Base-by-base conservation (phyloP, 495 filamentous ascomycete species). In the Talaromyces nanjingensis region DNA sequence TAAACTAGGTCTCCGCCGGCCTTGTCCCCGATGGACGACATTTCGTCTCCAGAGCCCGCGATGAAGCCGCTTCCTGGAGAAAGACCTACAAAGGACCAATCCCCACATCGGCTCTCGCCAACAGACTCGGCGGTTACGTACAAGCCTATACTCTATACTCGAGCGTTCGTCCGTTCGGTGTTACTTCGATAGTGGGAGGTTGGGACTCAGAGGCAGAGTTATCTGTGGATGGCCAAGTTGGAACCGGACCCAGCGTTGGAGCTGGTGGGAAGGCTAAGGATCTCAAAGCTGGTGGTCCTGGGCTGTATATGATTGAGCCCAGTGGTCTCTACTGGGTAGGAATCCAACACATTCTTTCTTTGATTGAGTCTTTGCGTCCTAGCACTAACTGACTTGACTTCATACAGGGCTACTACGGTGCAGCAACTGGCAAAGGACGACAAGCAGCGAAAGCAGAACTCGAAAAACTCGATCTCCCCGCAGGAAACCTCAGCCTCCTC, bases 101-200 rank as follows among this genome's bases (percentile, higher is more conserved):
- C 68, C 87, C 92, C 12, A 87, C 87, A 62, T 85, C 89, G 59
- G 88, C 92, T 65, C 86, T 98, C 42, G 91, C 94, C 49, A 88
- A 88, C 72, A 88, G 92, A 70, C 89, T 98, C 81, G 94, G 96
- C 68, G 87, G 89, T 68, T 98, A 97, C 76, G 89, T 96, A 63
- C 96, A 98, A 81, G 91, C 91, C 24, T 97, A 97, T 78, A 98
- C 94, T 3, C 86, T 98, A 18, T 98, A 98, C 83, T 92, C 90
- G 55, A 93, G 89, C 62, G 94, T 98, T 63, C 89, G 94, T 57
- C 94, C 94, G 31, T 98, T 98, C 71, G 94, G 94, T 66, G 90
- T 97, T 70, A 97, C 93, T 7, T 88, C 92, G 52, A 98, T 98
- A 74, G 76, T 98, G 56, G 96, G 87, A 67, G 94, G 96, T 54